Base-by-base conservation (phyloP, 208 protist genomes). In the Leishmania arabica region DNA sequence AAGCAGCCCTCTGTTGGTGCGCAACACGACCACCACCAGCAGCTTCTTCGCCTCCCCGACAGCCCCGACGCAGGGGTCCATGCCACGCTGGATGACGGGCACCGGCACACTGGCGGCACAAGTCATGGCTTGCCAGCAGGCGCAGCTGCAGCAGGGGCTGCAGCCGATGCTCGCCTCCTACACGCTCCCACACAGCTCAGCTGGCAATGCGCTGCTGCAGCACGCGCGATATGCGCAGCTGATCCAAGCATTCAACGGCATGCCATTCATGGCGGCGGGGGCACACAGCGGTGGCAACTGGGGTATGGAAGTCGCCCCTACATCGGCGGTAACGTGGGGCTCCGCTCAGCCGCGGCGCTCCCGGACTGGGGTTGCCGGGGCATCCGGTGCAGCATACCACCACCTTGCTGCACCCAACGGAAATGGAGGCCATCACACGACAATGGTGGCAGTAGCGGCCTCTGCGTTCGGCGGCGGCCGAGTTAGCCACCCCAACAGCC, bases 1-100 rank as follows among this genome's bases (percentile, higher is more conserved):
- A 21, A 83, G 84, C 60, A 83, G 79, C 45, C 84, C 80, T 47
- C 79, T 87, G n/a, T 71, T 80, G 62, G 79, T 81, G 68, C 79
- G 75, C 75, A 72, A 51, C 21, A 75, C 75, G n/a, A 81, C 70
- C 24, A 56, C 75, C 58, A 70, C 37, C 84, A 77, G 71, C 69
- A 85, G 68, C 62, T 62, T 74, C 2, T 85, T 81, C 45, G 71
- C 81, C 27, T 85, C 77, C 1, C 77, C 77, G 53, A 81, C 79
- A 19, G n/a, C 79, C 62, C 77, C 77, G 11, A 31, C 56, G 42
- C 81, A 78, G 9, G 77, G 76, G 40, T 78, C 77, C 64, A 81
- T 81, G 62, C 81, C 76, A 66, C 72, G 65, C 40, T 74, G 64
- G 42, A 53, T 51, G n/a, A 24, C 27, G n/a, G 42, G 47, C 58